Evolutionary conservation across 108 stramenopile genomes (phyloP), one percentile per base, ranked within the genome.

Genomic region (Fragilaria crotonensis): DNA sequence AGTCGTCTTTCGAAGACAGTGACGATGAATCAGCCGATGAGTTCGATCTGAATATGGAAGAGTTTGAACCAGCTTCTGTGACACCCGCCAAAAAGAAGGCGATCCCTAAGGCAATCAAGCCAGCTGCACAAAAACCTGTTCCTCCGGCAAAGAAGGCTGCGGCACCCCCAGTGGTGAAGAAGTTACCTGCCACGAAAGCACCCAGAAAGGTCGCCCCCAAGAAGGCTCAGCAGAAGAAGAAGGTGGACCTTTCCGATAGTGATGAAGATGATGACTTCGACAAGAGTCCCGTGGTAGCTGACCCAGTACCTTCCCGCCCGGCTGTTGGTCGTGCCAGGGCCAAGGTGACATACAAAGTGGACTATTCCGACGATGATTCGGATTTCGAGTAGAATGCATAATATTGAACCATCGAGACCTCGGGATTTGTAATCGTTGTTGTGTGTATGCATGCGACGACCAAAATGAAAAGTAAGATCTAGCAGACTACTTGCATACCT

Each of bases 101-200:
- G 17, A 62, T 46, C 4, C 4, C 45, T 21, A 52, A 52, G 27
- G 23, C n/a, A 25, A 28, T n/a, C n/a, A n/a, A n/a, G n/a, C n/a
- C n/a, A n/a, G n/a, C n/a, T n/a, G n/a, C n/a, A n/a, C n/a, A n/a
- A n/a, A n/a, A n/a, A n/a, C n/a, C n/a, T n/a, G n/a, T n/a, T n/a
- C n/a, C 67, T 0, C 33, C 63, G 7, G 26, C 54, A 30, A 68
- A 68, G 67, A 68, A 61, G 33, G 56, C 64, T 22, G 47, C 48
- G 45, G 47, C 30, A 5, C 18, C 55, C n/a, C 56, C 64, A 30
- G 33, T n/a, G n/a, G n/a, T n/a, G n/a, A n/a, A n/a, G n/a, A n/a
- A n/a, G n/a, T n/a, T n/a, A n/a, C n/a, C n/a, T n/a, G n/a, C n/a
- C n/a, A n/a, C n/a, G n/a, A n/a, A n/a, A n/a, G n/a, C n/a, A n/a